Evolutionary conservation across 2,329 filamentous ascomycete genomes (phyloP).

Genomic region (Colletotrichum spaethianum): DNA sequence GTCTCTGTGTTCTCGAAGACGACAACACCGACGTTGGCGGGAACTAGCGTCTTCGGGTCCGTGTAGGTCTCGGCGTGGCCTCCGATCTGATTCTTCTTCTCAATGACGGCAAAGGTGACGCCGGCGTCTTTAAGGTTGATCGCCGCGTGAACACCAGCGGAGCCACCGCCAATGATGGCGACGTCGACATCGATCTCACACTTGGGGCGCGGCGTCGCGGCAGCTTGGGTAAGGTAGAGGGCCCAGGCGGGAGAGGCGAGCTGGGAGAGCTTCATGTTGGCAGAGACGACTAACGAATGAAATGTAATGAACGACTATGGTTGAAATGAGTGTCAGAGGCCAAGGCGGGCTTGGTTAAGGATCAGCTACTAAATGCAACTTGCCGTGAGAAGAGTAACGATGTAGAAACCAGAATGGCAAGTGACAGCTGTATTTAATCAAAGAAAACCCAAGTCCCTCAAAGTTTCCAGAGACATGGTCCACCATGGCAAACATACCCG

Average conservation of each 20-base stretch:
- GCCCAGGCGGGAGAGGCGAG: constrained; percentile 21
- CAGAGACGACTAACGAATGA: neutral
- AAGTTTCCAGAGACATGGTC: no score
- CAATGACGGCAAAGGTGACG: constrained; percentile 56
- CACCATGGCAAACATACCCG: no score
- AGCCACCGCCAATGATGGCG: constrained; percentile 58
- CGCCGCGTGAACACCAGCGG: constrained; percentile 56
- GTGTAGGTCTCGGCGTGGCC: constrained; percentile 60
- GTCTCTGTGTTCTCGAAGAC: constrained; percentile 52
- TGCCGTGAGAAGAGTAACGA: neutral
- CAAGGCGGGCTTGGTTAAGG: neutral
- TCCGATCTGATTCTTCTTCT: constrained; percentile 54
- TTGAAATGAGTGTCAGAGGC: neutral
- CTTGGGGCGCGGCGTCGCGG: constrained; percentile 5
- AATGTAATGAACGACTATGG: neutral
- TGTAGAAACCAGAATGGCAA: no score
- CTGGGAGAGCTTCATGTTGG: constrained; percentile 25
- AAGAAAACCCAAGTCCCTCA: neutral
- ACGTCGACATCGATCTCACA: constrained; percentile 42
- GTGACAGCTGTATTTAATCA: neutral
- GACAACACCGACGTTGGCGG: constrained; percentile 42
- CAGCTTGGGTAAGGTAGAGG: neutral
- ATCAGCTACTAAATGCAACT: neutral
- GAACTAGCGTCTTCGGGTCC: constrained; percentile 34
- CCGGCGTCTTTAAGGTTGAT: constrained; percentile 54